Evolutionary conservation across 352 stramenopile genomes (phyloP).

Genomic region (Phytopythium montanum): DNA sequence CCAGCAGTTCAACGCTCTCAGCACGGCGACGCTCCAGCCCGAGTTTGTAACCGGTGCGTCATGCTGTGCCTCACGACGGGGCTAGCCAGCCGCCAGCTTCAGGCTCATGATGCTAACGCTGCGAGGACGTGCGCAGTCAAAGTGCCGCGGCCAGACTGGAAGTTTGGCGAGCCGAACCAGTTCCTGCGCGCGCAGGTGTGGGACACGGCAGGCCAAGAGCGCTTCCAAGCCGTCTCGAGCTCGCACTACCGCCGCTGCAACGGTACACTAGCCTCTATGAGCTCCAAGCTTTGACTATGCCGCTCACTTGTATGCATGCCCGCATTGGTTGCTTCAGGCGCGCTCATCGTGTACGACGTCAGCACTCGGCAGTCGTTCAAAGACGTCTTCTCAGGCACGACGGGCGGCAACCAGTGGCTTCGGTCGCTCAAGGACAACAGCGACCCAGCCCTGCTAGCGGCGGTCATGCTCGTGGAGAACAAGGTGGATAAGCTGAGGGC

Average conservation of each 20-base stretch:
- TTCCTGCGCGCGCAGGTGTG: constrained; percentile 67
- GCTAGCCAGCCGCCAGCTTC: no score
- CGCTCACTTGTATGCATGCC: neutral
- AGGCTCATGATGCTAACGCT: neutral
- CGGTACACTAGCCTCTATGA: constrained; percentile 17
- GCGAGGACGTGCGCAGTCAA: constrained; percentile 28
- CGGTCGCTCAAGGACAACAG: constrained; percentile 59
- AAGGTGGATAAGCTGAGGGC: constrained; percentile 54
- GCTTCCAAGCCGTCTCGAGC: constrained; percentile 69
- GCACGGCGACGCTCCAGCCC: constrained; percentile 44
- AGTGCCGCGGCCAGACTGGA: constrained; percentile 63
- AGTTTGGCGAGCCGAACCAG: constrained; percentile 60
- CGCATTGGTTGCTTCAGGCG: constrained; percentile 19
- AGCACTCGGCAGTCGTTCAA: constrained; percentile 63
- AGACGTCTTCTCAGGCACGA: constrained; percentile 48
- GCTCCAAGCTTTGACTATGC: neutral
- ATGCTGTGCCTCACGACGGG: no score
- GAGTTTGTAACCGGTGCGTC: constrained; percentile 57
- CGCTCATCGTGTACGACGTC: constrained; percentile 68
- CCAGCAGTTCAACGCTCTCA: constrained; percentile 53
- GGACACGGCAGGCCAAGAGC: constrained; percentile 68
- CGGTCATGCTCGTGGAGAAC: constrained; percentile 72
- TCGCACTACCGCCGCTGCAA: constrained; percentile 66
- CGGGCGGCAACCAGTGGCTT: constrained; percentile 53
- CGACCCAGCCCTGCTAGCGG: constrained; percentile 45